Conservation (phyloP, 805 yeast genomes). For the Metschnikowia vanudenii region DNA sequence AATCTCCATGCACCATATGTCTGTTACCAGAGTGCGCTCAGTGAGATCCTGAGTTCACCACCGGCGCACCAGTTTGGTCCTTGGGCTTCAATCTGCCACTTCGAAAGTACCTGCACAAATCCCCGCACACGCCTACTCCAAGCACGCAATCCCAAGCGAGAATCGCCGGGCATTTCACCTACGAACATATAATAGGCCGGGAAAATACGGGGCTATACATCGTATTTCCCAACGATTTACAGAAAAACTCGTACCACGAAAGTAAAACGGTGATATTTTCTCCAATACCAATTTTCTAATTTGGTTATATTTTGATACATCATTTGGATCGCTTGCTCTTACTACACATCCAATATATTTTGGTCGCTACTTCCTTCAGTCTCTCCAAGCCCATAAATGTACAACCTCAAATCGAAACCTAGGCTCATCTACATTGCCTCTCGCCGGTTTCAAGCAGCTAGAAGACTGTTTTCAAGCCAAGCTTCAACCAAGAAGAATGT, state of each 20-base stretch:
- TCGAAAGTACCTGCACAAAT: not conserved
- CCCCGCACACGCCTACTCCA: slow-evolving; percentile 6
- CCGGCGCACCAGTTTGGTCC: too few species aligned
- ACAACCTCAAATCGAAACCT: slow-evolving; percentile 16
- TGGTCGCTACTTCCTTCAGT: not conserved
- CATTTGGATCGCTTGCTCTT: not conserved
- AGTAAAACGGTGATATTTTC: too few species aligned
- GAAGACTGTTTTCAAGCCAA: slow-evolving; percentile 11
- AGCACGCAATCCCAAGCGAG: not conserved
- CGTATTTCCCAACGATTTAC: not conserved
- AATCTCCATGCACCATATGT: too few species aligned
- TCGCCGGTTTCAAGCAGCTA: slow-evolving; percentile 17
- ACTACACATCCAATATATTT: not conserved
- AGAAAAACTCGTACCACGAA: too few species aligned
- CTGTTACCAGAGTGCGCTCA: too few species aligned
- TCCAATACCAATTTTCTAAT: too few species aligned
- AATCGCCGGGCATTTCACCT: not conserved
- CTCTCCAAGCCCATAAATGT: slow-evolving; percentile 8
- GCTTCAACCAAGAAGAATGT: slow-evolving; percentile 5
- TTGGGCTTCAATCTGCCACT: not conserved
- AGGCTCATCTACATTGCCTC: slow-evolving; percentile 17
- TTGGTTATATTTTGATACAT: not conserved
- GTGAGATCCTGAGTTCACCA: too few species aligned
- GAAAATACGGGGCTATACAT: not conserved
- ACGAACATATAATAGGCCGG: not conserved